phyloP scores from a whole-genome alignment of 2,329 filamentous ascomycete genomes.

The Samsoniella hepiali region DNA sequence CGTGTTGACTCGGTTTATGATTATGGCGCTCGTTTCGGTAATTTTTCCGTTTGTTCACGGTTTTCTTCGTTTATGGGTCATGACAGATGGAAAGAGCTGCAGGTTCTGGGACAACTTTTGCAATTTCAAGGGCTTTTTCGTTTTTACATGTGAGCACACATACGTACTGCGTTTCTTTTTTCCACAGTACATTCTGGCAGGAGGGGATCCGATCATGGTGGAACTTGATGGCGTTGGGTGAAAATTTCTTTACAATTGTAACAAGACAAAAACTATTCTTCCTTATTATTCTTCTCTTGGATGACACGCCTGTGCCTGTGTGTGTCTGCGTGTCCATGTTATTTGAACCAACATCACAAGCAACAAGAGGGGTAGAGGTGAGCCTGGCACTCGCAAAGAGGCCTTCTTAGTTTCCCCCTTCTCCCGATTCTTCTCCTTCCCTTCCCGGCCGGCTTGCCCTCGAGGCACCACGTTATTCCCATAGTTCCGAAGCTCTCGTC shows the following conservation, averaged over 20 bases:
- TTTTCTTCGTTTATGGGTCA: neutral
- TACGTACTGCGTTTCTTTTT: neutral
- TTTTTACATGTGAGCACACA: neutral
- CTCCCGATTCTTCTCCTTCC: neutral
- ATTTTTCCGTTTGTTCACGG: neutral
- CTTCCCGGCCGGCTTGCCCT: neutral
- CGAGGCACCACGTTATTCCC: neutral
- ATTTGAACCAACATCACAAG: conserved; percentile 4
- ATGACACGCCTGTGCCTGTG: neutral
- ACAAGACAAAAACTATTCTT: conserved; percentile 19
- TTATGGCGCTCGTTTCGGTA: neutral
- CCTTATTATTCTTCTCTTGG: conserved; percentile 14
- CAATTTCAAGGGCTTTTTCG: neutral
- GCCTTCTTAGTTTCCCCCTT: neutral
- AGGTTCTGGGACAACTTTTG: neutral
- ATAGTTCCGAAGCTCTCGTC: neutral
- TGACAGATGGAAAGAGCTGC: neutral
- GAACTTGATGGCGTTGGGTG: conserved; percentile 2
- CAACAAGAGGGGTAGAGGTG: neutral
- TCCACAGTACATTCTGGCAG: neutral
- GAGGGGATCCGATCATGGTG: neutral
- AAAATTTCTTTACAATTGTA: conserved; percentile 15
- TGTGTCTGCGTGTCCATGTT: conserved; percentile 6
- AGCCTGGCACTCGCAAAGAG: neutral
- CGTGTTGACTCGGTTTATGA: neutral